Percentiles rank a stretch among this genome's conserved stretches.
Evolutionary conservation across 371 early-diverging fungal species (phyloP).

Genomic region (Mucor velutinosus): DNA sequence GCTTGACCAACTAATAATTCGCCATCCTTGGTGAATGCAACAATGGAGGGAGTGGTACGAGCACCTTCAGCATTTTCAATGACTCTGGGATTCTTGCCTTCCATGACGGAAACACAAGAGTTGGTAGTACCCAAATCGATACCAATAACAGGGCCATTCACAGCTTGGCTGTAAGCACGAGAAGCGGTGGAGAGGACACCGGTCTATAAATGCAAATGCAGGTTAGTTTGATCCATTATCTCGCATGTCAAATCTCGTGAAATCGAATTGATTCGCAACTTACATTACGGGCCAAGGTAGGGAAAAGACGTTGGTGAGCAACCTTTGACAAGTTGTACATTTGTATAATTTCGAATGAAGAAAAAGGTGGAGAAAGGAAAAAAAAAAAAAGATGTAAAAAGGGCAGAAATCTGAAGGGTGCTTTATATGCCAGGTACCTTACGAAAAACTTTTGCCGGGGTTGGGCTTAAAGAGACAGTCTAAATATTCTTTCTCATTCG

Average conservation of each 20-base stretch:
- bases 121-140: slow-evolving; percentile 99
- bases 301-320: slow-evolving; percentile 36
- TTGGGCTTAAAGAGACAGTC: slow-evolving; percentile 11
- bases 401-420: background rate
- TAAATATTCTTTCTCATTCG: slow-evolving; percentile 15
- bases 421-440: slow-evolving; percentile 32
- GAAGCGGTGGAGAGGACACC: slow-evolving; percentile 32
- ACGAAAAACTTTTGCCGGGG: slow-evolving; percentile 31
- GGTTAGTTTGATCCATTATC: background rate
- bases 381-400: slow-evolving; percentile 13
- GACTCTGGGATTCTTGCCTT: slow-evolving; percentile 95
- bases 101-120: slow-evolving; percentile 98
- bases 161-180: slow-evolving; percentile 66
- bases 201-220: slow-evolving; percentile 10
- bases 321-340: slow-evolving; percentile 50
- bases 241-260: background rate
- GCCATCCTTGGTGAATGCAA: slow-evolving; percentile 91
- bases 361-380: slow-evolving; percentile 8
- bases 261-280: slow-evolving; percentile 6
- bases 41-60: slow-evolving; percentile 98
- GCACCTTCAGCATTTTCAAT: slow-evolving; percentile 97
- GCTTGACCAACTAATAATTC: slow-evolving; percentile 95
- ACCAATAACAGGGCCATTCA: slow-evolving; percentile 90
- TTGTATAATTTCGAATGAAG: slow-evolving; percentile 10
- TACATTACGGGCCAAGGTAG: slow-evolving; percentile 35